These are phyloP conservation scores for Monosporozyma siamensis DNA, from an alignment of 805 yeast genomes.

Conservation along the genomic window DNA sequence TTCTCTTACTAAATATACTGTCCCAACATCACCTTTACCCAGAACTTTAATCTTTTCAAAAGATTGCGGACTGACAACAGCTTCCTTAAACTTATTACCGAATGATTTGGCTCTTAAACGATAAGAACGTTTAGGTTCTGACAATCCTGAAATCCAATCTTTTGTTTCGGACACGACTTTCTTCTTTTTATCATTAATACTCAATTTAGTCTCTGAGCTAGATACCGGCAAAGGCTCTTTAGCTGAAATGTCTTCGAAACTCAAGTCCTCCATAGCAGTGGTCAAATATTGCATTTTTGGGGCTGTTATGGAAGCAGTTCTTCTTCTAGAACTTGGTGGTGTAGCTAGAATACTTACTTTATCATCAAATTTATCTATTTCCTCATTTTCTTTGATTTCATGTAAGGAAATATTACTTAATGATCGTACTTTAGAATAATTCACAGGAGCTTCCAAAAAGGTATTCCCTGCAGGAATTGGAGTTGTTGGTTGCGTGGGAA, in stretches of 20 bases:
- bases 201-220: not conserved
- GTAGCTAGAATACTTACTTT: not conserved
- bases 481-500: not conserved
- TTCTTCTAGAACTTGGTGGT: not conserved
- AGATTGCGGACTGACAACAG: constrained; percentile 75
- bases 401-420: constrained; percentile 26
- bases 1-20: constrained; percentile 85
- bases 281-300: not conserved
- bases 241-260: not conserved
- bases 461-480: too few species aligned
- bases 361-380: constrained; percentile 14
- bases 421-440: constrained; percentile 6
- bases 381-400: constrained; percentile 31
- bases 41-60: constrained; percentile 84
- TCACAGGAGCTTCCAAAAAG: not conserved
- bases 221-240: not conserved
- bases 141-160: not conserved
- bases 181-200: not conserved
- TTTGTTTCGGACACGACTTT: not conserved
- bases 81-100: constrained; percentile 63
- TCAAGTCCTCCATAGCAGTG: not conserved
- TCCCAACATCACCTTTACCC: constrained; percentile 98
- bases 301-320: not conserved
- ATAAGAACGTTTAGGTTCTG: constrained; percentile 26
- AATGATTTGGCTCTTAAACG: constrained; percentile 39